Base-by-base conservation (phyloP, 139 green algal species). In the Asterochloris erici region DNA sequence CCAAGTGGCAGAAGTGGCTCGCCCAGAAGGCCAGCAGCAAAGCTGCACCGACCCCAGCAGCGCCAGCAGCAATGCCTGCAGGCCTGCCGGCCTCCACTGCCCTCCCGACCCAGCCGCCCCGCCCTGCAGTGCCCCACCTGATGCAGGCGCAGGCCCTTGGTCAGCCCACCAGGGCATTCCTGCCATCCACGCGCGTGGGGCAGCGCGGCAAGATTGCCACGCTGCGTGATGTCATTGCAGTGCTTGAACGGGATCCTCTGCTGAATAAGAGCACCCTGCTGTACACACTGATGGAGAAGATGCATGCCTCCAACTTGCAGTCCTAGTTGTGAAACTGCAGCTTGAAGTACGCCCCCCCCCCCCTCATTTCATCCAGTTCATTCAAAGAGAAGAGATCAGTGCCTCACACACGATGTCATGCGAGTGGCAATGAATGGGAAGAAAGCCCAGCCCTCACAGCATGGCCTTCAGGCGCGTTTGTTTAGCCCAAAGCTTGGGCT, bases 171-270 rank as follows among this genome's bases (percentile, higher is more conserved):
- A 80, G 76, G 60, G 68, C 76, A 24, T 23, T 80, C 14, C 60
- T 80, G 54, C 76, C 76, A 0, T n/a, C 76, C 10, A 70, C 76
- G 24, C n/a, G 76, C 0, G 60, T 80, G 29, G 54, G 23, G 12
- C 54, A 24, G 47, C 60, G 68, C 15, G 60, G 76, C 19, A 61
- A 80, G 24, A 68, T 80, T 80, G 76, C 68, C 14, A 62, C 60
- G 38, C n/a, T 80, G 23, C 68, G 68, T 16, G 76, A 80, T n/a
- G 60, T 80, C 11, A 80, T 80, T 70, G 76, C 76, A 80, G 76
- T 80, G 21, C 68, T 80, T 61, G 76, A 80, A 23, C 76, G 68
- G 29, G 60, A 80, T 38, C 76, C 76, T 24, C 68, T 70, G 24
- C 68, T 70, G 24, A 70, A 62, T 62, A 80, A 80, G 60, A 80